A percentile compares a stretch with the other conserved stretches of the same genome.
Conservation (phyloP, 2,329 filamentous ascomycete species). For the Purpureocillium takamizusanense region DNA sequence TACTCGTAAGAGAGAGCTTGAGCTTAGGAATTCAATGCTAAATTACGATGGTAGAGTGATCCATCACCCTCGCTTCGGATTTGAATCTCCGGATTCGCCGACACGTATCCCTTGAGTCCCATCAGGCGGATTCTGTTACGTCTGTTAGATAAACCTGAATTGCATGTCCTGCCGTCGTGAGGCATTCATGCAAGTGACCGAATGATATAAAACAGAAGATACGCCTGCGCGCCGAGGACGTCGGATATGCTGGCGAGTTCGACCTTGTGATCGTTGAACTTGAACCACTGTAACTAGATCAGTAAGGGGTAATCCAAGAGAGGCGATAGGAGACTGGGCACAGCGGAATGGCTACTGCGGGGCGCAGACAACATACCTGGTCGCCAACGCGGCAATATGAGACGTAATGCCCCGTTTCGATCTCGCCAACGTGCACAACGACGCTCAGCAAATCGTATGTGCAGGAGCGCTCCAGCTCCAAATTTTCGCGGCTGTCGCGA, state of each 20-base stretch:
- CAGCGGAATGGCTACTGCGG: too few species aligned
- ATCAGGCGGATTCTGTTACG: too few species aligned
- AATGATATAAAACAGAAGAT: conserved; percentile 81
- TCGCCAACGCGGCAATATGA: conserved; percentile 80
- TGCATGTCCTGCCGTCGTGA: too few species aligned
- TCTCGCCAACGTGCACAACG: conserved; percentile 86
- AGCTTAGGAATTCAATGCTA: too few species aligned
- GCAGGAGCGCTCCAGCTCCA: conserved; percentile 55
- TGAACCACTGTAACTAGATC: conserved; percentile 62
- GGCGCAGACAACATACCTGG: conserved; percentile 36
- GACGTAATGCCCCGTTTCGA: conserved; percentile 87
- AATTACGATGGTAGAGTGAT: too few species aligned
- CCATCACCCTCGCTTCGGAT: too few species aligned
- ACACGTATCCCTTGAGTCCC: too few species aligned
- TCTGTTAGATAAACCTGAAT: too few species aligned
- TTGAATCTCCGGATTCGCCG: too few species aligned
- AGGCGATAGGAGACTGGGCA: too few species aligned
- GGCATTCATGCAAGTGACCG: conserved; percentile 38
- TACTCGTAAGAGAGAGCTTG: too few species aligned
- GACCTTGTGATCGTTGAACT: conserved; percentile 92
- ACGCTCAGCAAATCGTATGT: conserved; percentile 84
- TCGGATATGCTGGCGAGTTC: conserved; percentile 75
- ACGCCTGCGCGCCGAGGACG: conserved; percentile 78
- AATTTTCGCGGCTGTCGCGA: conserved; percentile 40
- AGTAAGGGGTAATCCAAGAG: neutral